Conservation (phyloP, 129 eudicot genomes). For the Erigeron canadensis region DNA sequence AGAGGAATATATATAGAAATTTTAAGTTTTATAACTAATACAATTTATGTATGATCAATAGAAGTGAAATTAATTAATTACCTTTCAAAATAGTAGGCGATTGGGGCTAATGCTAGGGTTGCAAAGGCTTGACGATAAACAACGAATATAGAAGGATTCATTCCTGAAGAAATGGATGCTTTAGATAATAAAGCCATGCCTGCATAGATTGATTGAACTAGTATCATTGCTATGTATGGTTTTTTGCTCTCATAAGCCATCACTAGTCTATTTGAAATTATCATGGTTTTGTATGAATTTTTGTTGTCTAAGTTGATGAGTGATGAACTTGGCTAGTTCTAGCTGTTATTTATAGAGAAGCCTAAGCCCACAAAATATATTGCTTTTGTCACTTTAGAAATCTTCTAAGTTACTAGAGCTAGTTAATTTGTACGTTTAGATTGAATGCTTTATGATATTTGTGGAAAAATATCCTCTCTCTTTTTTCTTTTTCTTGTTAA, state of each 20-base stretch:
- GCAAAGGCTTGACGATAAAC: constrained; percentile 80
- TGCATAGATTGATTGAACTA: constrained; percentile 56
- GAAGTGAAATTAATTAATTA: constrained; percentile 7
- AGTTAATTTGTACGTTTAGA: constrained; percentile 12
- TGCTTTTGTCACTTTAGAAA: constrained; percentile 24
- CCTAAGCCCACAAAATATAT: neutral
- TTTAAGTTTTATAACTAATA: neutral
- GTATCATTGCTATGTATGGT: constrained; percentile 50
- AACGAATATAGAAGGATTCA: constrained; percentile 72
- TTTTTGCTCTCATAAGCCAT: constrained; percentile 44
- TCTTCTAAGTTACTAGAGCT: neutral
- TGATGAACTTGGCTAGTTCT: constrained; percentile 19
- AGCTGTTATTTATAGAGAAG: constrained; percentile 37
- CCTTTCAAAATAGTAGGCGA: constrained; percentile 64
- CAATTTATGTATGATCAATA: neutral
- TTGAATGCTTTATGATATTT: constrained; percentile 18
- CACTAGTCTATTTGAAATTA: constrained; percentile 22
- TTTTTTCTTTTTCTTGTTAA: neutral
- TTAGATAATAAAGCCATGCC: constrained; percentile 82
- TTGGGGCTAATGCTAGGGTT: constrained; percentile 50
- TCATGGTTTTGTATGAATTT: constrained; percentile 18
- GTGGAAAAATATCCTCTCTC: neutral
- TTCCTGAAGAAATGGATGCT: constrained; percentile 62
- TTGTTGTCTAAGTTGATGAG: constrained; percentile 12
- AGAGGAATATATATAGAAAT: neutral